phyloP scores from a whole-genome alignment of 2,329 filamentous ascomycete genomes.

The Ascosphaera apis region DNA sequence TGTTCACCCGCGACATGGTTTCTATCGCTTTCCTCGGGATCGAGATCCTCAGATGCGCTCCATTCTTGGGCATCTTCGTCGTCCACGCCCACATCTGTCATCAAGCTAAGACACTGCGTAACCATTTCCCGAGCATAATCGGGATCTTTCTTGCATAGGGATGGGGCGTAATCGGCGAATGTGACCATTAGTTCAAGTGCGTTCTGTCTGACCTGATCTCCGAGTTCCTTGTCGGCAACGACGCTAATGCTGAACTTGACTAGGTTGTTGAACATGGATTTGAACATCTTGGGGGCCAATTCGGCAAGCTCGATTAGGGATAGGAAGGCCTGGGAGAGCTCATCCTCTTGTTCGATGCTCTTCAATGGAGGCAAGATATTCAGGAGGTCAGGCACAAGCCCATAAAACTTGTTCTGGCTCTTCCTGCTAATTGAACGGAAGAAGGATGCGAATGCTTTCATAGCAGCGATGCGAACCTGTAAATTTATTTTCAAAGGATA shows the following conservation, averaged over 20 bases:
- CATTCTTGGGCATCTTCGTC: slow-evolving; percentile 90
- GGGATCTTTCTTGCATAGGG: slow-evolving; percentile 86
- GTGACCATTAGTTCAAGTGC: slow-evolving; percentile 93
- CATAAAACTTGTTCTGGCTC: slow-evolving; percentile 66
- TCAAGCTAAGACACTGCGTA: slow-evolving; percentile 87
- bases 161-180: slow-evolving; percentile 82
- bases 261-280: slow-evolving; percentile 72
- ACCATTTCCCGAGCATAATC: slow-evolving; percentile 92
- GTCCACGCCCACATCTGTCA: slow-evolving; percentile 89
- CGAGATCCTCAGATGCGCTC: slow-evolving; percentile 81
- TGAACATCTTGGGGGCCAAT: slow-evolving; percentile 93
- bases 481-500: slow-evolving; percentile 5
- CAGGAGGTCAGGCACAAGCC: slow-evolving; percentile 69
- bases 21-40: slow-evolving; percentile 84
- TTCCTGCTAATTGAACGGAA: slow-evolving; percentile 83
- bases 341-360: slow-evolving; percentile 70
- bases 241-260: slow-evolving; percentile 85
- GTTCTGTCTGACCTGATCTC: slow-evolving; percentile 77
- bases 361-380: slow-evolving; percentile 91
- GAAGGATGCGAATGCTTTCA: slow-evolving; percentile 92
- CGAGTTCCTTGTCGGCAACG: slow-evolving; percentile 86
- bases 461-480: slow-evolving; percentile 72
- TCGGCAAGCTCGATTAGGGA: slow-evolving; percentile 88
- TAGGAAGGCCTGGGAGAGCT: slow-evolving; percentile 71
- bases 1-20: slow-evolving; percentile 97